These are phyloP conservation scores for Cyberlindnera euphorbiiphila DNA, from an alignment of 805 yeast species.

Conservation along the genomic window DNA sequence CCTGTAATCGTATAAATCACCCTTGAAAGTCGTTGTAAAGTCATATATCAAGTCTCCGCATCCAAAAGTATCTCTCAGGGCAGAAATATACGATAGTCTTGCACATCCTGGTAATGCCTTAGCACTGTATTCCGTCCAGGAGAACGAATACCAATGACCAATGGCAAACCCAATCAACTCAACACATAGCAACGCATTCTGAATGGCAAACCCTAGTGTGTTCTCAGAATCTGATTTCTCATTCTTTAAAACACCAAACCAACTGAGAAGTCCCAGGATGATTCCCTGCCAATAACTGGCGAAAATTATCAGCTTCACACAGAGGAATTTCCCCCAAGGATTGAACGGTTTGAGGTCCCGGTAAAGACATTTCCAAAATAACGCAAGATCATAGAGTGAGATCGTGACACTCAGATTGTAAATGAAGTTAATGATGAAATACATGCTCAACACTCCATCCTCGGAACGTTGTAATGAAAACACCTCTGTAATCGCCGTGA, in stretches of 20 bases:
- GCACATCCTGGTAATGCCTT: slow-evolving; percentile 63
- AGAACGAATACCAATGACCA: slow-evolving; percentile 86
- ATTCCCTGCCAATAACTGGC: slow-evolving; percentile 97
- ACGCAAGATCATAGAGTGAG: slow-evolving; percentile 79
- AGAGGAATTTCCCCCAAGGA: slow-evolving; percentile 89
- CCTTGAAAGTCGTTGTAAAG: slow-evolving; percentile 62
- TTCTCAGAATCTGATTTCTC: slow-evolving; percentile 31
- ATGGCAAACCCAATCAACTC: slow-evolving; percentile 84
- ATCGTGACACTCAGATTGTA: slow-evolving; percentile 80
- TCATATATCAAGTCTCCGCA: slow-evolving; percentile 76
- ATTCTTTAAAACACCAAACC: slow-evolving; percentile 40
- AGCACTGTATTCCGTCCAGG: slow-evolving; percentile 66
- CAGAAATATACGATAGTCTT: slow-evolving; percentile 55
- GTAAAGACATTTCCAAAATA: slow-evolving; percentile 91
- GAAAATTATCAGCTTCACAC: slow-evolving; percentile 90
- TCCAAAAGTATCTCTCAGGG: slow-evolving; percentile 75
- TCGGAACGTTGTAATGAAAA: slow-evolving; percentile 41
- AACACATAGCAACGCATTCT: slow-evolving; percentile 73
- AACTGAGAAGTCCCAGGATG: slow-evolving; percentile 48
- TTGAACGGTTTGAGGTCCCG: slow-evolving; percentile 70
- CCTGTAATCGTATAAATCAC: slow-evolving; percentile 73
- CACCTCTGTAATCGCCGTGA: slow-evolving; percentile 44
- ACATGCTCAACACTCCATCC: slow-evolving; percentile 43
- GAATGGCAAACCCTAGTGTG: slow-evolving; percentile 54
- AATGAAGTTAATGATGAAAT: slow-evolving; percentile 60